A percentile compares a stretch with the other conserved stretches of the same genome.
phyloP scores from a whole-genome alignment of 129 eudicot species.

The Escallonia rubra region DNA sequence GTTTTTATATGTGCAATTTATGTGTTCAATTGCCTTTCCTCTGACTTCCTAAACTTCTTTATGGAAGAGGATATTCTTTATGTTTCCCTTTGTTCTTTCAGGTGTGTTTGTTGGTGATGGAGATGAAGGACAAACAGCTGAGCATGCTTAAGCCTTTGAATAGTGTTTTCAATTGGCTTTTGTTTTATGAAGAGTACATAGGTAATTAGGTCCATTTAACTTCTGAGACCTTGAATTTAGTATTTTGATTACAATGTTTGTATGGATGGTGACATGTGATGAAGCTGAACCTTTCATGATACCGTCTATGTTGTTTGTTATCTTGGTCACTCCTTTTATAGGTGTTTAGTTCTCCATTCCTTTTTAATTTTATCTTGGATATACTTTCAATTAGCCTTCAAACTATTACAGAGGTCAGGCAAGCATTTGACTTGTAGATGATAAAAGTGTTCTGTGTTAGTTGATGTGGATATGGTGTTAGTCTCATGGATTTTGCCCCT shows the following conservation, averaged over 20 bases:
- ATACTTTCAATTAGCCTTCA: no score
- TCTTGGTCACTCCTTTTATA: neutral
- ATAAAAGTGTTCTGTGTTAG: no score
- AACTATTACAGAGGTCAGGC: no score
- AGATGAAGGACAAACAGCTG: conserved; percentile 10
- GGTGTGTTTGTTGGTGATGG: conserved; percentile 32
- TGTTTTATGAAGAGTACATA: conserved; percentile 12
- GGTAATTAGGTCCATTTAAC: conserved; percentile 25
- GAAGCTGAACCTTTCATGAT: neutral
- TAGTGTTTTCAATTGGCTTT: conserved; percentile 14
- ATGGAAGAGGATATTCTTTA: neutral
- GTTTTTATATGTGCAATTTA: neutral
- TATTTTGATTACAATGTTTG: conserved; percentile 12
- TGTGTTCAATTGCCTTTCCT: neutral
- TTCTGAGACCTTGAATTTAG: conserved; percentile 11
- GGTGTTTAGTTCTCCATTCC: neutral
- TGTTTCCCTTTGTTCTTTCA: neutral
- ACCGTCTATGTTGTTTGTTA: neutral
- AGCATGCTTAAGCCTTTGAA: conserved; percentile 29
- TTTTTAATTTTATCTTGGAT: no score
- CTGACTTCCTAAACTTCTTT: neutral
- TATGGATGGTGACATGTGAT: conserved; percentile 17
- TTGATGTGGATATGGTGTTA: no score
- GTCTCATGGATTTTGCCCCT: no score
- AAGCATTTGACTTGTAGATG: no score